Evolutionary conservation across 2,329 filamentous ascomycete genomes (phyloP).

Genomic region (Cyphellophora attinorum): DNA sequence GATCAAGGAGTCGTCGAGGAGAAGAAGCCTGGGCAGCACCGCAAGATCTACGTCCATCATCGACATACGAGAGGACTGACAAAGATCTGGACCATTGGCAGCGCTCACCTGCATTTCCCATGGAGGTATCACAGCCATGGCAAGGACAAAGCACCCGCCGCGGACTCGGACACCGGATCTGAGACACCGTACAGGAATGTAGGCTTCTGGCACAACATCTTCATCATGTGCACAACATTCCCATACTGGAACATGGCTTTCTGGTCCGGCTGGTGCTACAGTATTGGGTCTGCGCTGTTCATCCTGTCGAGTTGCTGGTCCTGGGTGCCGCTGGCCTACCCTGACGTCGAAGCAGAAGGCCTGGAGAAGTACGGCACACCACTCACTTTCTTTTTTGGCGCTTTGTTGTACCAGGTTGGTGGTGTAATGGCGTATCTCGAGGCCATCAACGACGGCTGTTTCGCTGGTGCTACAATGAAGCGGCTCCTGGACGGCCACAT

Average conservation of each 20-base stretch:
- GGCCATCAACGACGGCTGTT: conserved; percentile 4
- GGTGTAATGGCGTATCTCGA: conserved; percentile 3
- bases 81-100: background rate
- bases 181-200: background rate
- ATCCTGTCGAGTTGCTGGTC: background rate
- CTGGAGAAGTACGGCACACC: conserved; percentile 1
- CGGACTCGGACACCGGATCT: background rate
- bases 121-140: background rate
- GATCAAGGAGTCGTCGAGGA: too few relatives aligned
- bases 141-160: background rate
- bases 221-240: conserved; percentile 3
- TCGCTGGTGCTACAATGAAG: conserved; percentile 3
- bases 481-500: conserved; percentile 2
- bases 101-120: background rate
- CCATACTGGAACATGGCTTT: conserved; percentile 6
- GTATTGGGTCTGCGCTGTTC: conserved; percentile 3
- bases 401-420: conserved; percentile 3
- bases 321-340: conserved; percentile 2
- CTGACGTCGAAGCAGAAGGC: conserved; percentile 1
- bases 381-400: conserved; percentile 4
- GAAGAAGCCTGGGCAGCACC: background rate
- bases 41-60: background rate
- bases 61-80: background rate
- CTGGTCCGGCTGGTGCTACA: conserved; percentile 4
- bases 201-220: conserved; percentile 1